These are phyloP conservation scores for Cyclotella choctawhatcheeana DNA, from an alignment of 108 stramenopile genomes.

Conservation along the genomic window DNA sequence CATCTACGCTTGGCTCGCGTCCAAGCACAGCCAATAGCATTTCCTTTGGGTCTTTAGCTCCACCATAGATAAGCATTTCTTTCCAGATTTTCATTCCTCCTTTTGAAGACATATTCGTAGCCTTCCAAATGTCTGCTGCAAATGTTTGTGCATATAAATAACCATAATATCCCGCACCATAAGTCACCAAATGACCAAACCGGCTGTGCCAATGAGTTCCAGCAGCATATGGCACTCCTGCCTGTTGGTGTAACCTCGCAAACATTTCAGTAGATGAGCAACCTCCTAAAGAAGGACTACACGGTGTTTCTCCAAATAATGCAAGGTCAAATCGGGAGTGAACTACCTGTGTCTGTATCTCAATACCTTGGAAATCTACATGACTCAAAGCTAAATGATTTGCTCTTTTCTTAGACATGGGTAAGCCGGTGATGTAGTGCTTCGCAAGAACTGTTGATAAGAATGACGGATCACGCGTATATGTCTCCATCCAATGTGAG, in stretches of 20 bases:
- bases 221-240: conserved; percentile 62
- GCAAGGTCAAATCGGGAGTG: conserved; percentile 84
- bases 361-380: conserved; percentile 67
- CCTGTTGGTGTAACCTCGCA: conserved; percentile 58
- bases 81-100: conserved; percentile 78
- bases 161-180: conserved; percentile 89
- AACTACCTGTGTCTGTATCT: conserved; percentile 82
- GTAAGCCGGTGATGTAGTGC: conserved; percentile 60
- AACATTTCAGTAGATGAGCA: conserved; percentile 65
- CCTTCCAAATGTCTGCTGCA: conserved; percentile 80
- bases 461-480: conserved; percentile 73
- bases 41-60: conserved; percentile 73
- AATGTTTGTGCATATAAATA: conserved; percentile 87
- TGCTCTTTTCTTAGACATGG: conserved; percentile 64
- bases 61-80: conserved; percentile 82
- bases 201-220: conserved; percentile 87
- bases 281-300: conserved; percentile 46
- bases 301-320: conserved; percentile 67
- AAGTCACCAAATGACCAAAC: conserved; percentile 88
- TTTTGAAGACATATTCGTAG: conserved; percentile 44
- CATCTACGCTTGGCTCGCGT: conserved; percentile 51
- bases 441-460: conserved; percentile 57
- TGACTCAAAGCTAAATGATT: conserved; percentile 61
- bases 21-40: conserved; percentile 79
- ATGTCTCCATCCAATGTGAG: conserved; percentile 83